Percentiles rank a stretch among this genome's conserved stretches.
Conservation (phyloP, 495 filamentous ascomycete genomes). For the Penicillium crystallinum region DNA sequence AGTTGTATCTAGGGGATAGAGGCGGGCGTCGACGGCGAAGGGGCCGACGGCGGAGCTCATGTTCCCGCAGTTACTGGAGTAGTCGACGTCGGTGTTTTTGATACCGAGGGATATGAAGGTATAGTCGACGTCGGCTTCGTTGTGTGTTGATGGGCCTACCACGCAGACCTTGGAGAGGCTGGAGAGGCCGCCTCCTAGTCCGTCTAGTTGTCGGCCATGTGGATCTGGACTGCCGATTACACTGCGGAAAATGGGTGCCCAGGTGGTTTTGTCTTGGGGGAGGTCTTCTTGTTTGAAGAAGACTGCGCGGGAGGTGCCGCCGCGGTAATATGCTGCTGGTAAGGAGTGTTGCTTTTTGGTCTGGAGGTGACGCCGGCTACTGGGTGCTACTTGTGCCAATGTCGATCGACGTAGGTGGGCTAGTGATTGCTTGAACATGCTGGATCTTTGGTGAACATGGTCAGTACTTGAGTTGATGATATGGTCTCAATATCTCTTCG, state of each 20-base stretch:
- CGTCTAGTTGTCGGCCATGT: constrained; percentile 64
- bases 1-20: constrained; percentile 24
- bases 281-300: constrained; percentile 53
- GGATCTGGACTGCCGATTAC: constrained; percentile 66
- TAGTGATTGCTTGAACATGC: neutral
- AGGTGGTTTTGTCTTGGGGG: constrained; percentile 41
- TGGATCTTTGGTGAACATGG: neutral
- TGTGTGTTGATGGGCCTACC: constrained; percentile 41
- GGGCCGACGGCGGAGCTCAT: constrained; percentile 66
- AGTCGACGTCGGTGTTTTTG: constrained; percentile 52
- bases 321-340: constrained; percentile 65
- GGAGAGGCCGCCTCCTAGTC: constrained; percentile 65
- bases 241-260: constrained; percentile 54
- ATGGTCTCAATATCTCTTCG: neutral
- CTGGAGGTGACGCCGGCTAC: neutral
- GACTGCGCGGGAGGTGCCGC: constrained; percentile 66
- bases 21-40: constrained; percentile 52
- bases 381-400: neutral
- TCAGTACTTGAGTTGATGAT: neutral
- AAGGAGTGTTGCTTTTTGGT: constrained; percentile 35
- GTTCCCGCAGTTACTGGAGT: constrained; percentile 69
- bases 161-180: constrained; percentile 69
- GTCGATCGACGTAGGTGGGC: neutral
- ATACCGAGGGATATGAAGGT: constrained; percentile 68
- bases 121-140: constrained; percentile 62